These are phyloP conservation scores for Xylaria cubensis DNA, from an alignment of 495 filamentous ascomycete genomes.

Conservation along the genomic window DNA sequence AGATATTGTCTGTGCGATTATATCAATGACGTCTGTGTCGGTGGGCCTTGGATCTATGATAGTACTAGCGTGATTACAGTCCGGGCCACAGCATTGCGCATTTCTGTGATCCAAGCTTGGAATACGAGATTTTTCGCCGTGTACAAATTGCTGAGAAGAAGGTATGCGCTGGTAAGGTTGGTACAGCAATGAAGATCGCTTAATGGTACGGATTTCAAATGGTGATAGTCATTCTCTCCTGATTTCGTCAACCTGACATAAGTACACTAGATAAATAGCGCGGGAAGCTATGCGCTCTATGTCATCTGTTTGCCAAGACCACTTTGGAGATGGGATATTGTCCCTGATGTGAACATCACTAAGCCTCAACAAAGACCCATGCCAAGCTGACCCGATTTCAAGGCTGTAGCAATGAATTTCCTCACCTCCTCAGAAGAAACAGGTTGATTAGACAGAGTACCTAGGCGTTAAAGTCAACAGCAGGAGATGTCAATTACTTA, in stretches of 20 bases:
- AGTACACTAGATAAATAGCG: background rate
- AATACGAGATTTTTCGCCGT: conserved; percentile 27
- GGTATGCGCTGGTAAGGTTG: background rate
- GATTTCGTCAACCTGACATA: background rate
- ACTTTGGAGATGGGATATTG: background rate
- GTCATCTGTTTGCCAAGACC: background rate
- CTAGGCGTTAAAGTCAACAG: background rate
- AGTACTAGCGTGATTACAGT: background rate
- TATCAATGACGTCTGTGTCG: background rate
- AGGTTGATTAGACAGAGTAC: background rate
- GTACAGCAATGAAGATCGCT: background rate
- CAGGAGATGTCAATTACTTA: background rate
- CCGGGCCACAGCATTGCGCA: background rate
- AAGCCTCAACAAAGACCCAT: background rate
- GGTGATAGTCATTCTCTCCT: background rate
- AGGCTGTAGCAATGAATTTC: background rate
- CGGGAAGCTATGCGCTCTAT: background rate
- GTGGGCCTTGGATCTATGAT: background rate
- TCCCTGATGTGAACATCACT: background rate
- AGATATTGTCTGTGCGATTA: conserved; percentile 2
- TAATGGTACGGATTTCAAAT: background rate
- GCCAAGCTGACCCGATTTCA: background rate
- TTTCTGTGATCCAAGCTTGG: background rate
- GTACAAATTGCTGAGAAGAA: background rate
- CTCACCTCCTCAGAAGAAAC: background rate